Evolutionary conservation across 1,284 basidiomycete species (phyloP), one percentile per base, ranked within the genome.

Genomic region (Rhodotorula sp.): DNA sequence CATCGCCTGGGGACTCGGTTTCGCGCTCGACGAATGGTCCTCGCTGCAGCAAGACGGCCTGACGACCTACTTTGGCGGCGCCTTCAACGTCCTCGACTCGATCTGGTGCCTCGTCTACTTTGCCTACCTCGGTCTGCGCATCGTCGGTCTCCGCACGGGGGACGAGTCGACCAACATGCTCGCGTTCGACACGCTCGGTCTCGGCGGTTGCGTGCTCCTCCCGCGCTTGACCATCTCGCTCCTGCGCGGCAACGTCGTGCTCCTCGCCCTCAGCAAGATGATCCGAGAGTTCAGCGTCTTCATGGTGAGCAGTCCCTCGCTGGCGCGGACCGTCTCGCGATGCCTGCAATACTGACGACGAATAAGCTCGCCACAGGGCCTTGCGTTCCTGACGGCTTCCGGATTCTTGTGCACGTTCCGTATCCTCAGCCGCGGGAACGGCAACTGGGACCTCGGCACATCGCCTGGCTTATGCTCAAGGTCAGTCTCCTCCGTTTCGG

Each of bases 401-500:
- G 78, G 78, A 2, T 79, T 79, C 70, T 66, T 76, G 50, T 62
- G 74, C 55, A 69, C 77, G 0, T 71, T 79, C 50, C 72, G 60
- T 49, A 66, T 76, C 26, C 70, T 79, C 7, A 67, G 62, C 2
- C 67, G 71, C 31, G 67, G 72, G 6, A 62, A 34, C 1, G 66
- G 70, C 8, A 62, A 34, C 0, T 70, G 73, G 68, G 52, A 63
- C 19, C 34, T 71, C 7, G 66, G 3, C 60, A 72, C 23, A 69
- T 75, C 38, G 56, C 71, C 2, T 79, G 78, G 78, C 68, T 79
- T 18, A 64, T 78, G 67, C 64, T 78, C 34, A 75, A 75, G 66
- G 70, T 77, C 16, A 70, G 66, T 28, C 50, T 23, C 18, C 3
- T 34, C 14, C 10, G 26, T 3, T 15, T 23, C 18, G 26, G 26